Conservation (phyloP, 345 rosid genomes). For the Arabis hirsuta region DNA sequence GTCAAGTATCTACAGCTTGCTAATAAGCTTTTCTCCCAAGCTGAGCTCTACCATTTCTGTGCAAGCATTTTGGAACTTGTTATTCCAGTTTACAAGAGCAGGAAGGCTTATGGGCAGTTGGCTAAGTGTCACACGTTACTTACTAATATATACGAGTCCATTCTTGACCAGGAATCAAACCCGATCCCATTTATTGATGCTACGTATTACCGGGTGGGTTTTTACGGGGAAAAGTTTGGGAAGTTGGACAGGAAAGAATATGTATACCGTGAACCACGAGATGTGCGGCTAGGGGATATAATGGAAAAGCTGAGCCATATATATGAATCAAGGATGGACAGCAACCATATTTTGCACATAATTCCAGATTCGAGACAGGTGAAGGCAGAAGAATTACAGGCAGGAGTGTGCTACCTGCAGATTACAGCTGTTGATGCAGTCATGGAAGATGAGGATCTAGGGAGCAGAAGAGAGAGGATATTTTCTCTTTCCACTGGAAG, state of each 20-base stretch:
- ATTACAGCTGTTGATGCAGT: slow-evolving; percentile 98
- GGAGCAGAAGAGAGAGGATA: slow-evolving; percentile 95
- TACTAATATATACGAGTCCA: slow-evolving; percentile 84
- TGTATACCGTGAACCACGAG: slow-evolving; percentile 95
- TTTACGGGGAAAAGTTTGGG: slow-evolving; percentile 91
- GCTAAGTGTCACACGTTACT: slow-evolving; percentile 94
- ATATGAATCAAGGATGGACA: slow-evolving; percentile 93
- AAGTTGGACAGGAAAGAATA: slow-evolving; percentile 86
- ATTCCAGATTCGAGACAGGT: slow-evolving; percentile 98
- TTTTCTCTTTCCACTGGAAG: slow-evolving; percentile 95
- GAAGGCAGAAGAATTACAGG: slow-evolving; percentile 94
- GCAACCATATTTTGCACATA: slow-evolving; percentile 79
- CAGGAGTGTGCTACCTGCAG: slow-evolving; percentile 93
- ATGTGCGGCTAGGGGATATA: slow-evolving; percentile 96
- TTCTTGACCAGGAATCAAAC: slow-evolving; percentile 96
- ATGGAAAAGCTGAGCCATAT: slow-evolving; percentile 99
- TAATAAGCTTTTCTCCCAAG: slow-evolving; percentile 93
- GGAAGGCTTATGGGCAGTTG: slow-evolving; percentile 94
- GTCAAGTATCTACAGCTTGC: slow-evolving; percentile 97
- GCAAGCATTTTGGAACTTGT: slow-evolving; percentile 97
- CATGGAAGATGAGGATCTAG: slow-evolving; percentile 99
- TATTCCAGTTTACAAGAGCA: slow-evolving; percentile 95
- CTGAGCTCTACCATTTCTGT: slow-evolving; percentile 96
- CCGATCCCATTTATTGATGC: slow-evolving; percentile 97
- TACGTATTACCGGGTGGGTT: slow-evolving; percentile 98